Base-by-base conservation (phyloP, 257 asterid species). In the Penstemon barbatus region DNA sequence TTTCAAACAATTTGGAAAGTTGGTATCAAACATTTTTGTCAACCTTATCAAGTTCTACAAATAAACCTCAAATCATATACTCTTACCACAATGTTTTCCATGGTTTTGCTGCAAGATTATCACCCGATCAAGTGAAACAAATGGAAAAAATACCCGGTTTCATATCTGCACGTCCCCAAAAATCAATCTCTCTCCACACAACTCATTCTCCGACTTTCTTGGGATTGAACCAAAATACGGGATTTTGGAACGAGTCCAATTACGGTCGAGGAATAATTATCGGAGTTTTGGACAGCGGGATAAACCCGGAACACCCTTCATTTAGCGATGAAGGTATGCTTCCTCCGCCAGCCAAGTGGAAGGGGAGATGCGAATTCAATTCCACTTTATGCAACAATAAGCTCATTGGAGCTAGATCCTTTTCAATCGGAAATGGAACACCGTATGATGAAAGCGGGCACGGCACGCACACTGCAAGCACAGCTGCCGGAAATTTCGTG, bases 341-440 rank as follows among this genome's bases (percentile, higher is more conserved):
- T 0, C 79, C 85, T 0, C 84, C 89, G 6, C 92, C 92, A 0
- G 75, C 84, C n/a, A 81, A 63, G 69, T 87, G 91, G 95, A 82
- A 71, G 63, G 95, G 95, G 9, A 18, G 4, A 44, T 87, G 95
- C 5, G 77, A 85, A 42, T 80, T 83, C 68, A 74, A 63, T 9
- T 46, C 68, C 39, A 18, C 77, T 13, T 62, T 63, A 4, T 85
- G 95, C 38, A 83, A 85, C 68, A 83, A 85, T 48, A 87, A 79
- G 70, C 63, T 83, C 44, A 85, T 78, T 43, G 80, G 83, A 0
- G 80, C 75, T 11, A 65, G 58, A 41, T 51, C 46, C 37, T 65
- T 65, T 19, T 11, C 68, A 3, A 57, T 4, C 3, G 57, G 65
- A 8, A n/a, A 57, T 6, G 57, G 65, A 8, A 68, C 73, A 37